These are phyloP conservation scores for Barnettozyma populi DNA, from an alignment of 805 yeast genomes.

Conservation along the genomic window DNA sequence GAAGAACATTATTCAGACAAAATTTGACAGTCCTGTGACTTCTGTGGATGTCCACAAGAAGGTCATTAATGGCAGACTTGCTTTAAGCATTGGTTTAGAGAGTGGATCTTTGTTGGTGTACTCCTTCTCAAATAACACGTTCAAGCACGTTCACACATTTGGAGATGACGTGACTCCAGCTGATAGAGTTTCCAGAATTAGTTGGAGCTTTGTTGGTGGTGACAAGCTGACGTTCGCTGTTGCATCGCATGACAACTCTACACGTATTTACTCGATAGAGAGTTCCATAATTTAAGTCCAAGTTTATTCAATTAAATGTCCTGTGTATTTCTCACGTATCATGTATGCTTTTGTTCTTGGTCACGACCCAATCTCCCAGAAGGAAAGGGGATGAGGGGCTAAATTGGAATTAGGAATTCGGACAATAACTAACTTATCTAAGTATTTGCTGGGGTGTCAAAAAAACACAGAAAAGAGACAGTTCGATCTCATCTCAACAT, in stretches of 20 bases:
- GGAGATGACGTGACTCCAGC: conserved; percentile 47
- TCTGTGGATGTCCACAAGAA: conserved; percentile 48
- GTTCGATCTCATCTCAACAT: neutral
- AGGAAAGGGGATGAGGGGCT: too few relatives aligned
- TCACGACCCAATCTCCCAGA: too few relatives aligned
- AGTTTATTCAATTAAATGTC: neutral
- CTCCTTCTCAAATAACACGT: conserved; percentile 27
- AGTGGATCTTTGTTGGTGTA: conserved; percentile 52
- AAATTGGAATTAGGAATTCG: too few relatives aligned
- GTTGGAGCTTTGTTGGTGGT: conserved; percentile 40
- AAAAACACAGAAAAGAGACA: neutral
- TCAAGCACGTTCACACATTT: conserved; percentile 29
- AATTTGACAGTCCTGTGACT: conserved; percentile 56
- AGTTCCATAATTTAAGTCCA: conserved; percentile 1
- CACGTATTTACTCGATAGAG: conserved; percentile 32
- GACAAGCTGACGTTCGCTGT: conserved; percentile 43
- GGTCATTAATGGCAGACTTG: conserved; percentile 25
- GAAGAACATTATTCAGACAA: conserved; percentile 34
- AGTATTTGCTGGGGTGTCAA: too few relatives aligned
- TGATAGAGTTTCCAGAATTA: conserved; percentile 53
- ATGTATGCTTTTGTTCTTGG: too few relatives aligned
- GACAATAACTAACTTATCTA: too few relatives aligned
- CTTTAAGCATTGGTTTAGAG: conserved; percentile 66
- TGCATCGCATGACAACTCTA: conserved; percentile 62
- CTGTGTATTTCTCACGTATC: too few relatives aligned